A percentile compares a stretch with the other conserved stretches of the same genome.
These are phyloP conservation scores for Eucalyptus microcorys DNA, from an alignment of 345 rosid species.

Conservation along the genomic window DNA sequence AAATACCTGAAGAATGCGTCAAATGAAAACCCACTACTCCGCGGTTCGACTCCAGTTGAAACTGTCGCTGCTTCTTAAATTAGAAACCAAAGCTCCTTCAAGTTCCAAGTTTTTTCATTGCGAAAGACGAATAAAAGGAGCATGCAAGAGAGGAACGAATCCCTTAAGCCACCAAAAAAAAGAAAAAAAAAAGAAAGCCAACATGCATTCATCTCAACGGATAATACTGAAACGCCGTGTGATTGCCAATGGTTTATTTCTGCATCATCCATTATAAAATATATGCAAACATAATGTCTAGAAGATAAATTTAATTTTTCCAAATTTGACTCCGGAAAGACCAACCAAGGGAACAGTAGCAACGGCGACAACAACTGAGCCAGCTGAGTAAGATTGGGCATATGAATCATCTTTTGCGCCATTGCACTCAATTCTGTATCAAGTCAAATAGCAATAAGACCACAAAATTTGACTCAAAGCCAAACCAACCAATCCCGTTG, in stretches of 20 bases:
- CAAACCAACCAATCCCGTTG: no score
- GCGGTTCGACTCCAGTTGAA: neutral
- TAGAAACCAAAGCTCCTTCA: neutral
- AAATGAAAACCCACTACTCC: no score
- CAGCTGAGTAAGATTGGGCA: neutral
- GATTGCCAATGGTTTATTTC: neutral
- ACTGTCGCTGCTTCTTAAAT: neutral
- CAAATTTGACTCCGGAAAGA: neutral
- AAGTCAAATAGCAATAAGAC: neutral
- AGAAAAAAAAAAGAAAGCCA: no score
- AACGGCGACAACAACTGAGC: neutral
- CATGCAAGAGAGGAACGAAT: neutral
- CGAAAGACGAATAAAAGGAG: neutral
- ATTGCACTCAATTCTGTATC: neutral
- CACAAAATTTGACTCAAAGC: no score
- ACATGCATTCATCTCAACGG: no score
- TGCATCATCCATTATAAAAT: neutral
- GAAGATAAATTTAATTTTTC: no score
- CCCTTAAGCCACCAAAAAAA: no score
- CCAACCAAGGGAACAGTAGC: accelerated
- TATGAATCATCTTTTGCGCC: neutral
- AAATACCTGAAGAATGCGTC: no score
- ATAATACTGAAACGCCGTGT: neutral
- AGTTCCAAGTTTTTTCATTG: neutral
- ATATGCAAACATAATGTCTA: no score